phyloP scores from a whole-genome alignment of 2,329 filamentous ascomycete species.

The Bipolaris zeicola region DNA sequence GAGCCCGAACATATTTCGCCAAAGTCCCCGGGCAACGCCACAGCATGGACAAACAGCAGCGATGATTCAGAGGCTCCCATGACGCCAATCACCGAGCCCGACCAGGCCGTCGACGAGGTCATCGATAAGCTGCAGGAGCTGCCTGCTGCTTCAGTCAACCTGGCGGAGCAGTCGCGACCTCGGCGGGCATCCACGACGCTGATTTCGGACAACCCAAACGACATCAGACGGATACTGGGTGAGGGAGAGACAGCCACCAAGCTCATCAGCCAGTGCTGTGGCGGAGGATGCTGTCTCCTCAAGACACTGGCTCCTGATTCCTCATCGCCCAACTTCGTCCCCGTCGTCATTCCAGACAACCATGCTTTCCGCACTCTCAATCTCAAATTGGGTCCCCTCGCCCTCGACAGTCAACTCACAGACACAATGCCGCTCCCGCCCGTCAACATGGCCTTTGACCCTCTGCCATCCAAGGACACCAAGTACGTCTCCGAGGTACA shows the following conservation, averaged over 20 bases:
- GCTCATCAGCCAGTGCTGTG: constrained; percentile 67
- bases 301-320: constrained; percentile 59
- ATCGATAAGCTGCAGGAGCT: constrained; percentile 50
- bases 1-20: constrained; percentile 45
- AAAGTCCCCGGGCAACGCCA: constrained; percentile 49
- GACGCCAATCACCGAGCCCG: constrained; percentile 52
- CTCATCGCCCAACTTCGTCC: constrained; percentile 50
- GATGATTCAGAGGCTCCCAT: constrained; percentile 51
- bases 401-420: constrained; percentile 70
- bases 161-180: constrained; percentile 46
- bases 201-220: constrained; percentile 63
- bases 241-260: constrained; percentile 61
- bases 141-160: constrained; percentile 41
- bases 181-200: constrained; percentile 73
- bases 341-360: constrained; percentile 72
- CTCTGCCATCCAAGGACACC: constrained; percentile 55
- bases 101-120: constrained; percentile 50
- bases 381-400: constrained; percentile 76
- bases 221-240: constrained; percentile 64
- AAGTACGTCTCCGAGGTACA: constrained; percentile 52
- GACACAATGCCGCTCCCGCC: constrained; percentile 74
- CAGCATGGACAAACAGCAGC: constrained; percentile 50
- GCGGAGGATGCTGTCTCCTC: constrained; percentile 68
- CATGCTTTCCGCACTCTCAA: constrained; percentile 80
- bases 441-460: constrained; percentile 73